Conservation (phyloP, 225 moss, liverwort and hornwort species). For the Thuidium tamariscinum region DNA sequence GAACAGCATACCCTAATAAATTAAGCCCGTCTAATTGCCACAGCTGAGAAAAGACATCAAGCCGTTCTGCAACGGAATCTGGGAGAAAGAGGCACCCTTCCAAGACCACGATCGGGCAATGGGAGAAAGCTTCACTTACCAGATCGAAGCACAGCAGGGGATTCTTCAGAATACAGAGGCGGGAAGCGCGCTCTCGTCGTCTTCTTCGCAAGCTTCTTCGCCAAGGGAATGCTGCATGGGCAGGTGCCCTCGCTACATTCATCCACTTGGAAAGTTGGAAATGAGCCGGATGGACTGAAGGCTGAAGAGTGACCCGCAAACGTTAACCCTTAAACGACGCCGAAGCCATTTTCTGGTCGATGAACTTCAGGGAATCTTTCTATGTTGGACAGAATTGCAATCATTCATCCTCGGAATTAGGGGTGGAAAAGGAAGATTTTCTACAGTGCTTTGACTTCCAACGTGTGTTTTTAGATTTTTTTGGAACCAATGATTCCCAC, state of each 20-base stretch:
- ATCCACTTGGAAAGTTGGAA: neutral
- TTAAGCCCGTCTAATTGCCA: no score
- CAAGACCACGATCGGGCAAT: neutral
- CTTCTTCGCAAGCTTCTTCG: neutral
- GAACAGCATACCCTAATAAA: neutral
- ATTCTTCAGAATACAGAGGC: neutral
- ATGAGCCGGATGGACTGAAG: neutral
- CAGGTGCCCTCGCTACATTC: neutral
- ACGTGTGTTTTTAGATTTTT: no score
- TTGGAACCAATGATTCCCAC: no score
- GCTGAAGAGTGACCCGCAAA: no score
- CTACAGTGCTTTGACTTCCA: no score
- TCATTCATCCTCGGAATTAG: no score
- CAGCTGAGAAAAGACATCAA: neutral
- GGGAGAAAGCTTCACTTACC: neutral
- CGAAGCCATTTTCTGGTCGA: no score
- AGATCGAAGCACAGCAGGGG: neutral
- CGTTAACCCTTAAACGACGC: no score
- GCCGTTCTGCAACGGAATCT: neutral
- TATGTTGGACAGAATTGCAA: no score
- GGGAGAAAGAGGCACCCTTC: neutral
- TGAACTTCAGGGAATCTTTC: no score
- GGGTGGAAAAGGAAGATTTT: no score
- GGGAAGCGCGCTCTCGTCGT: neutral
- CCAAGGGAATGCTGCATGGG: neutral